Evolutionary conservation across 2,329 filamentous ascomycete genomes (phyloP).

Genomic region (Penicillium sp.): DNA sequence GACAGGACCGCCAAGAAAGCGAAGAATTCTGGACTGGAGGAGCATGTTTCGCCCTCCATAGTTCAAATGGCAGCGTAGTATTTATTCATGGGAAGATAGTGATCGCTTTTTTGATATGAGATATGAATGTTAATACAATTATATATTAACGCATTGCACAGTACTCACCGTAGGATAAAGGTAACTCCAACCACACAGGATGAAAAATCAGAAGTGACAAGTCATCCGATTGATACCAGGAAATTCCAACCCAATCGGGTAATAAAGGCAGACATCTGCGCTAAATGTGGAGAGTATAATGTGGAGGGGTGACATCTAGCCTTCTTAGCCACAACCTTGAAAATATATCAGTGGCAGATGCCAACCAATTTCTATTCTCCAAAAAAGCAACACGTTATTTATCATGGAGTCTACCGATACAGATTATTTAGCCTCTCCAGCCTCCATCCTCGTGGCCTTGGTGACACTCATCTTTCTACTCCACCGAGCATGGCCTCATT

Average conservation of each 20-base stretch:
- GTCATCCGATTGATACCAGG: slow-evolving; percentile 12
- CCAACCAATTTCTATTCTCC: background rate
- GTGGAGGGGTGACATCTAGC: slow-evolving; percentile 13
- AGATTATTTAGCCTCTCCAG: slow-evolving; percentile 10
- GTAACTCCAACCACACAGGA: background rate
- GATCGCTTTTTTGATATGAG: background rate
- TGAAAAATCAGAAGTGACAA: background rate
- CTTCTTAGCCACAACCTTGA: background rate
- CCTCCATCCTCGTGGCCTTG: slow-evolving; percentile 16
- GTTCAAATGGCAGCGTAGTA: slow-evolving; percentile 20
- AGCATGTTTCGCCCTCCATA: slow-evolving; percentile 1
- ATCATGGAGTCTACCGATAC: slow-evolving; percentile 20
- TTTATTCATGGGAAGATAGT: background rate
- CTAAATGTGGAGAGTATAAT: slow-evolving; percentile 15
- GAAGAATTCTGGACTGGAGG: slow-evolving; percentile 8
- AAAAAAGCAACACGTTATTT: background rate
- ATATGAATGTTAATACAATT: background rate
- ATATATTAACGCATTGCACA: background rate
- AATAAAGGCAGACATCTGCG: slow-evolving; percentile 10
- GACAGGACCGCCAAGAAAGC: slow-evolving; percentile 29
- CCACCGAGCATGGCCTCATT: slow-evolving; percentile 12
- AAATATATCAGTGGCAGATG: slow-evolving; percentile 17
- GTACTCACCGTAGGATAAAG: background rate
- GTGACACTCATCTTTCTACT: slow-evolving; percentile 16
- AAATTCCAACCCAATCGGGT: slow-evolving; percentile 29